Conservation (phyloP, 208 protist species). For the Acanthamoeba castellanii region DNA sequence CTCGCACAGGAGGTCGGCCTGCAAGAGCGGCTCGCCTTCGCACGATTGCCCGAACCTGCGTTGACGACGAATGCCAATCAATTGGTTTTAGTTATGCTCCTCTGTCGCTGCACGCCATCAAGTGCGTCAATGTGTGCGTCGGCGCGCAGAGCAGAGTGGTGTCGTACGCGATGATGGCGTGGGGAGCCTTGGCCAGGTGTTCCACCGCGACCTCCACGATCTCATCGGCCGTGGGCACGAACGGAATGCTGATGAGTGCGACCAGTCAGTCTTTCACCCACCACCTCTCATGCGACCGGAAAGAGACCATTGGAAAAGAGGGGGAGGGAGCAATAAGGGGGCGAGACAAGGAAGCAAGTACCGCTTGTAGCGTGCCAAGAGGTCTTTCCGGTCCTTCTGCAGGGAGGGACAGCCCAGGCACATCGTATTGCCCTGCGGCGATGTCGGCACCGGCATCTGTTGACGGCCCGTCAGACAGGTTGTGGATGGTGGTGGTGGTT, state of each 20-base stretch:
- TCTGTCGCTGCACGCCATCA: too few relatives aligned
- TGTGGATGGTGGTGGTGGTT: too few relatives aligned
- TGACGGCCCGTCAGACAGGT: too few relatives aligned
- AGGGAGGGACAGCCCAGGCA: slow-evolving; percentile 48
- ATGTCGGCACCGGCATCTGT: neutral
- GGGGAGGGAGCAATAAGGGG: too few relatives aligned
- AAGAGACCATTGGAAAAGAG: too few relatives aligned
- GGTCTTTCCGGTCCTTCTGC: neutral
- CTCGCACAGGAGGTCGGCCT: neutral
- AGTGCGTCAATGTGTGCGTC: too few relatives aligned
- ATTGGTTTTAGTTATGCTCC: too few relatives aligned
- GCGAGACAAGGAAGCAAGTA: neutral
- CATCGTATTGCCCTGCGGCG: neutral
- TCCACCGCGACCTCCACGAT: slow-evolving; percentile 22
- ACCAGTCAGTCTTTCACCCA: neutral
- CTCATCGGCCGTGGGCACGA: slow-evolving; percentile 14
- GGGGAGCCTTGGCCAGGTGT: neutral
- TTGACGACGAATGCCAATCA: neutral
- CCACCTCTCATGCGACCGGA: too few relatives aligned
- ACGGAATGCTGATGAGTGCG: neutral
- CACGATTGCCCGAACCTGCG: neutral
- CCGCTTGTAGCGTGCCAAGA: neutral
- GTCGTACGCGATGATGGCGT: slow-evolving; percentile 14
- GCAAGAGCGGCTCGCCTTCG: slow-evolving; percentile 8
- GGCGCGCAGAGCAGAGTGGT: neutral